Percentiles rank a stretch among this genome's conserved stretches.
Evolutionary conservation across 805 yeast genomes (phyloP).

Genomic region (Clavispora carvajalis): DNA sequence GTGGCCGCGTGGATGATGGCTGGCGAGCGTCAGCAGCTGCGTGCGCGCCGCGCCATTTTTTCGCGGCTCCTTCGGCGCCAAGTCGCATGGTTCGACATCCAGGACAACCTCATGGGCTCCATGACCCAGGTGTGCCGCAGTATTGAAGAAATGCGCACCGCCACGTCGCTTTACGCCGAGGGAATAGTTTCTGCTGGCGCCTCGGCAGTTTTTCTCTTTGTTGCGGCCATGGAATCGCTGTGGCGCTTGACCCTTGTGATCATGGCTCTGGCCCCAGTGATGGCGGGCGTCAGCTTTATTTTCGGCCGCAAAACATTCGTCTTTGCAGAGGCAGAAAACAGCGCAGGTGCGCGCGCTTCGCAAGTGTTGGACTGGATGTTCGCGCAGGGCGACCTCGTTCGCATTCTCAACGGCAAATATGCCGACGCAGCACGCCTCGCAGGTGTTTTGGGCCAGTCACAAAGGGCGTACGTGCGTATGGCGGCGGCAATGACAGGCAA

Average conservation of each 20-base stretch:
- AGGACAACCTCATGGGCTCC: constrained; percentile 54
- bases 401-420: constrained; percentile 52
- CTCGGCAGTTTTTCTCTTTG: constrained; percentile 49
- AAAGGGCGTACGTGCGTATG: constrained; percentile 35
- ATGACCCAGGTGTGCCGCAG: constrained; percentile 64
- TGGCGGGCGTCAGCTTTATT: constrained; percentile 42
- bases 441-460: constrained; percentile 30
- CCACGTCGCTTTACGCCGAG: constrained; percentile 64
- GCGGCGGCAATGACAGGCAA: constrained; percentile 52
- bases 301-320: constrained; percentile 50
- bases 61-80: constrained; percentile 41
- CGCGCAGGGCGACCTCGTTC: constrained; percentile 52
- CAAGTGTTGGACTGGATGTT: constrained; percentile 68
- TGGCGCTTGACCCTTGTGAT: constrained; percentile 83
- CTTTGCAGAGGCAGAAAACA: constrained; percentile 54
- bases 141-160: constrained; percentile 65
- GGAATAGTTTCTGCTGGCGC: constrained; percentile 48
- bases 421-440: constrained; percentile 45
- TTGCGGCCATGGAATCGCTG: constrained; percentile 67
- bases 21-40: constrained; percentile 65
- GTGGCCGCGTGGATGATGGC: constrained; percentile 58
- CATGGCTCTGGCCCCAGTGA: constrained; percentile 69
- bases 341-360: constrained; percentile 49
- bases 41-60: constrained; percentile 48
- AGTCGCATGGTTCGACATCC: constrained; percentile 59